A percentile compares a stretch with the other conserved stretches of the same genome.
Evolutionary conservation across 2,329 filamentous ascomycete species (phyloP).

Genomic region (Aspergillus sp.): DNA sequence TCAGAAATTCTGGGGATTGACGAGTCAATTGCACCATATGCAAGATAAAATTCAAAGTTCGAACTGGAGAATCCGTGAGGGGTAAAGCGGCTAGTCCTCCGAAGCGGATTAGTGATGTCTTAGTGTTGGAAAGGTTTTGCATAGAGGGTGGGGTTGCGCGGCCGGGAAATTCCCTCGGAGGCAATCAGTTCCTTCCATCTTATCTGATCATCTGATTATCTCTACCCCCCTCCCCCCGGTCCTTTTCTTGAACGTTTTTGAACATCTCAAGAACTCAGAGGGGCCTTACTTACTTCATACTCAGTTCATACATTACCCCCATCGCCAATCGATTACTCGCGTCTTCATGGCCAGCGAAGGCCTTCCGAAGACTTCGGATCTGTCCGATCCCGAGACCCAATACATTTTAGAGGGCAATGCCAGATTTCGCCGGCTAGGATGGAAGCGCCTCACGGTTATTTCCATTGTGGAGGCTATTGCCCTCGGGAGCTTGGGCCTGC

Average conservation of each 20-base stretch:
- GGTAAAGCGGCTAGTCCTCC: too few relatives aligned
- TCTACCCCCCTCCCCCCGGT: not conserved
- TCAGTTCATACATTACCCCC: not conserved
- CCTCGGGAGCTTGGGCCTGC: slow-evolving; percentile 48
- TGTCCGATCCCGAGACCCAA: slow-evolving; percentile 3
- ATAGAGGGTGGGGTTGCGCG: not conserved
- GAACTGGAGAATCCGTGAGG: too few relatives aligned
- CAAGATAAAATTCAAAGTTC: too few relatives aligned
- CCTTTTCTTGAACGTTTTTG: not conserved
- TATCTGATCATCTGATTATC: not conserved
- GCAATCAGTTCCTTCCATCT: not conserved
- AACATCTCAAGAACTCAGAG: too few relatives aligned
- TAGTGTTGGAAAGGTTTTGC: not conserved
- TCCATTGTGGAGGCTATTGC: slow-evolving; percentile 54
- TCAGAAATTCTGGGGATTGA: too few relatives aligned
- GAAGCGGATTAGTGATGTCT: too few relatives aligned
- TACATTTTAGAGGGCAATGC: slow-evolving; percentile 1
- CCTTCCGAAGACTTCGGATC: not conserved
- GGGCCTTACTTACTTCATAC: not conserved
- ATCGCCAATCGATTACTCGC: not conserved
- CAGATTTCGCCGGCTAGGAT: slow-evolving; percentile 40
- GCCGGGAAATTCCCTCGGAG: not conserved
- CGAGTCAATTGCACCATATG: too few relatives aligned
- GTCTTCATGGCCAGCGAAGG: not conserved
- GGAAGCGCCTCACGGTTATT: slow-evolving; percentile 52